Percentiles rank a stretch among this genome's conserved stretches.
phyloP scores from a whole-genome alignment of 176 grass and related monocot genomes.

The Oryza glumipatula region DNA sequence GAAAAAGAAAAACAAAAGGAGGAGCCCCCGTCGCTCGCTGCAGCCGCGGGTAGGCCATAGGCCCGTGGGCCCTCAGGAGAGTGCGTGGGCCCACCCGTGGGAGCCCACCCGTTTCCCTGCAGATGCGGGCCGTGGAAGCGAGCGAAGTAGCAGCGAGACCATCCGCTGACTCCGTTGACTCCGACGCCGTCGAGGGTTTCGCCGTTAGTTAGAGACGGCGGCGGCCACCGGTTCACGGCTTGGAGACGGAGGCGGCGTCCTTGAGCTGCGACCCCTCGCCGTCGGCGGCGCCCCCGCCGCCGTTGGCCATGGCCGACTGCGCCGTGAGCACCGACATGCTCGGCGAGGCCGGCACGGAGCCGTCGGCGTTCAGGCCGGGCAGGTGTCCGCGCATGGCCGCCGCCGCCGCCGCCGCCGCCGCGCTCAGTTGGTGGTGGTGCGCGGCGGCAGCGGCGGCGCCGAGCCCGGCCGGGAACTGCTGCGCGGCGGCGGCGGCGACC shows the following conservation, averaged over 20 bases:
- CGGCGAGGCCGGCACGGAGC: conserved; percentile 39
- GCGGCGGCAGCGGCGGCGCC: no score
- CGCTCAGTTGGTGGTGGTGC: conserved; percentile 24
- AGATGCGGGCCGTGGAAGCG: conserved; percentile 2
- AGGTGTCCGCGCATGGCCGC: neutral
- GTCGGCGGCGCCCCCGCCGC: conserved; percentile 17
- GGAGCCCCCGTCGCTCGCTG: conserved; percentile 15
- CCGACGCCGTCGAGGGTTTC: conserved; percentile 28
- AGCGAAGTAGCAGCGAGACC: neutral
- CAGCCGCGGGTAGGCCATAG: neutral
- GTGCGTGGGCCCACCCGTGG: neutral
- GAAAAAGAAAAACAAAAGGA: neutral
- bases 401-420: neutral
- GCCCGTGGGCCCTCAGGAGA: conserved; percentile 16
- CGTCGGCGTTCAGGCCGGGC: conserved; percentile 36
- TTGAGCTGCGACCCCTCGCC: conserved; percentile 39
- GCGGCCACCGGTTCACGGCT: conserved; percentile 30
- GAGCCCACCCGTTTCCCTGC: conserved; percentile 28
- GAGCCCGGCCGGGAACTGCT: neutral
- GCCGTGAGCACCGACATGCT: conserved; percentile 63
- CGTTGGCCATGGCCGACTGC: conserved; percentile 56
- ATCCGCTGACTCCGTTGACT: neutral
- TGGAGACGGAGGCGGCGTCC: conserved; percentile 55
- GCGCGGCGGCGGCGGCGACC: neutral
- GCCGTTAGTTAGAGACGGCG: conserved; percentile 22